Evolutionary conservation across 2,329 filamentous ascomycete species (phyloP), one percentile per base, ranked within the genome.

Genomic region (Fusarium dlaminii): DNA sequence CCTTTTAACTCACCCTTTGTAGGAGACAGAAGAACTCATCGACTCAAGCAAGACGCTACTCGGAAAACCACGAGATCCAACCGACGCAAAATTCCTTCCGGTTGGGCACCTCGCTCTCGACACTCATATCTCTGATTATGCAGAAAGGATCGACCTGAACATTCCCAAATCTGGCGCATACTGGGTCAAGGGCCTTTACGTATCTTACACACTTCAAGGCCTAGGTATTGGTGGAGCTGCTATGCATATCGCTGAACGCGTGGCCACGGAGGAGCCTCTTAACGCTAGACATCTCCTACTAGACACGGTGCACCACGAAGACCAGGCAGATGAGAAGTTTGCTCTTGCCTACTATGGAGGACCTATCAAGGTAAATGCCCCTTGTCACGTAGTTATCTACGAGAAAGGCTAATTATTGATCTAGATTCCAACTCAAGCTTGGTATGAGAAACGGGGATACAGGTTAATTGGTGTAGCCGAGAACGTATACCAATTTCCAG

Each of bases 321-420:
- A 52, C 7, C 48, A 52, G 48, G n/a, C 48, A 11, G 22, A 52
- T 34, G 48, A 52, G n/a, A 30, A 52, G 0, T 52, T 34, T 20
- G 48, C 48, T 5, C 0, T 36, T 15, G 30, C 48, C 10, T n/a
- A 20, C 3, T 52, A 52, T 3, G 48, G 48, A 8, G 48, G 30
- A 12, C 4, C 3, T 14, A 36, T 52, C 9, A 52, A 34, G 17
- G n/a, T 34, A 34, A 7, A 3, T 24, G 3, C 1, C 11, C 5
- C 8, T 9, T 24, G 4, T 9, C 3, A 6, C 2, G 14, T 32
- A n/a, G 7, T 7, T 4, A 3, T 0, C 0, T 12, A n/a, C 18
- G 1, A 18, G 8, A 1, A 13, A 18, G 7, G 6, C 30, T 51
- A 7, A 34, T 2, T 8, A 3, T 11, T 10, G 5, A 2, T 51